These are phyloP conservation scores for Apophysomyces ossiformis DNA, from an alignment of 371 early-diverging fungal genomes.

Conservation along the genomic window DNA sequence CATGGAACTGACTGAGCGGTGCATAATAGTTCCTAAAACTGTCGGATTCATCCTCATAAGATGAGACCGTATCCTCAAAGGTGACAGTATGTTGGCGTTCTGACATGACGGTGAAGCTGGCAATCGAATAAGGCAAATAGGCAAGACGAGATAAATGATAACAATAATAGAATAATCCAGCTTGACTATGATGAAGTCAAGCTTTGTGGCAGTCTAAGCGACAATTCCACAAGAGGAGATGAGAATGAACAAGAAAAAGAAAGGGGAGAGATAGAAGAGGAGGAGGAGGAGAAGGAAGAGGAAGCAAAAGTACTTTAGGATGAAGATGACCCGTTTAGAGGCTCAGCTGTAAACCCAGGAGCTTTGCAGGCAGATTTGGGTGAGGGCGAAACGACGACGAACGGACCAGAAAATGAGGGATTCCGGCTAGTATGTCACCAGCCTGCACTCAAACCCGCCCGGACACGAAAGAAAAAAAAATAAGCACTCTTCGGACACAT, in stretches of 20 bases:
- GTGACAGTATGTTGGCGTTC: constrained; percentile 22
- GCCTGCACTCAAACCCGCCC: background rate
- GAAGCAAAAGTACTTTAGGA: background rate
- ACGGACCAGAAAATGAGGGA: too few relatives aligned
- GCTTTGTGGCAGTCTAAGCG: constrained; percentile 24
- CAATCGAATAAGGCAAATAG: constrained; percentile 9
- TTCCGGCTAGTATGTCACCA: too few relatives aligned
- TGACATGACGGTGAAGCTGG: constrained; percentile 3
- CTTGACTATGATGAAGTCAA: constrained; percentile 27
- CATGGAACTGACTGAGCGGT: constrained; percentile 19
- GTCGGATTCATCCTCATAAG: constrained; percentile 27
- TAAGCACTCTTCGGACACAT: too few relatives aligned
- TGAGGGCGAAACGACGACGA: too few relatives aligned
- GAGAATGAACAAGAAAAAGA: constrained; percentile 6
- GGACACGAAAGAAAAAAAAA: background rate
- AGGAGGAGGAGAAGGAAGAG: constrained; percentile 1
- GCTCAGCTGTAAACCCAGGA: too few relatives aligned
- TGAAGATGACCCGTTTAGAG: too few relatives aligned
- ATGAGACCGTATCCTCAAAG: constrained; percentile 18
- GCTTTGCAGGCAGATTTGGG: background rate
- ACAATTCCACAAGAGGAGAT: constrained; percentile 23
- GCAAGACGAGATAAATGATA: too few relatives aligned
- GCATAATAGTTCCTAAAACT: constrained; percentile 35
- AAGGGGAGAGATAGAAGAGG: constrained; percentile 3
- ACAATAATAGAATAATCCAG: constrained; percentile 4